These are phyloP conservation scores for Macrocybe sp. DNA, from an alignment of 1,284 basidiomycete genomes.

Conservation along the genomic window DNA sequence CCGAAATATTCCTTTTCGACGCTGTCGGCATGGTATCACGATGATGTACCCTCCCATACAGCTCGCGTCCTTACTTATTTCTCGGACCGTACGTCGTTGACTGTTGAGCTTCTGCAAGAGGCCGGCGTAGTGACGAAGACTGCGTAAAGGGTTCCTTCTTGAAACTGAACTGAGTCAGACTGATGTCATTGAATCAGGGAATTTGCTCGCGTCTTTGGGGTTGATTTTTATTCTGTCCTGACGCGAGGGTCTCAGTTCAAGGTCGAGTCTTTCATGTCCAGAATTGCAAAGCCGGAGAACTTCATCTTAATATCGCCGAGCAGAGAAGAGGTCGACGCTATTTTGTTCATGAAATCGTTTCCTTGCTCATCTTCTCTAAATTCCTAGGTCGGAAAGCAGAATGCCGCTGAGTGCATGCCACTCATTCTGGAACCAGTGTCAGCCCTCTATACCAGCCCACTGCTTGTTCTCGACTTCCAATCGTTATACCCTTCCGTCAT, in stretches of 20 bases:
- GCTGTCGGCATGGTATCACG: slow-evolving; percentile 73
- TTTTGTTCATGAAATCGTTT: neutral
- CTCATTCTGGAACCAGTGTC: slow-evolving; percentile 93
- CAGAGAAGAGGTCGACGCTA: slow-evolving; percentile 63
- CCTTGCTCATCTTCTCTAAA: slow-evolving; percentile 2
- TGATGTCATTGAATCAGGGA: slow-evolving; percentile 49
- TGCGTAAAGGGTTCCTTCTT: slow-evolving; percentile 50
- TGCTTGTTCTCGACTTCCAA: slow-evolving; percentile 94
- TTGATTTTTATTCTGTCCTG: slow-evolving; percentile 95
- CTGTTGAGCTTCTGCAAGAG: slow-evolving; percentile 75
- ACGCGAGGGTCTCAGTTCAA: slow-evolving; percentile 97
- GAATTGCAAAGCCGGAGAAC: slow-evolving; percentile 96
- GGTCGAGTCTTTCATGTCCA: slow-evolving; percentile 97
- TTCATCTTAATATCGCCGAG: slow-evolving; percentile 87
- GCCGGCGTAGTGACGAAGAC: slow-evolving; percentile 85
- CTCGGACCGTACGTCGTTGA: slow-evolving; percentile 55
- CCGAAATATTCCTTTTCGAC: slow-evolving; percentile 71
- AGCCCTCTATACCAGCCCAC: slow-evolving; percentile 89
- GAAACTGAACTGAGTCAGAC: neutral
- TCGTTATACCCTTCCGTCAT: slow-evolving; percentile 95
- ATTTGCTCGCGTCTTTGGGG: slow-evolving; percentile 94
- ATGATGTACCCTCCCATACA: slow-evolving; percentile 50
- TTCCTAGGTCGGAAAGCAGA: slow-evolving; percentile 86
- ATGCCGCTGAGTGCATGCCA: slow-evolving; percentile 93
- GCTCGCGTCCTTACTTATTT: slow-evolving; percentile 61